Percentiles rank a stretch among this genome's conserved stretches.
Conservation (phyloP, 768 basidiomycete species). For the Suillus plorans region DNA sequence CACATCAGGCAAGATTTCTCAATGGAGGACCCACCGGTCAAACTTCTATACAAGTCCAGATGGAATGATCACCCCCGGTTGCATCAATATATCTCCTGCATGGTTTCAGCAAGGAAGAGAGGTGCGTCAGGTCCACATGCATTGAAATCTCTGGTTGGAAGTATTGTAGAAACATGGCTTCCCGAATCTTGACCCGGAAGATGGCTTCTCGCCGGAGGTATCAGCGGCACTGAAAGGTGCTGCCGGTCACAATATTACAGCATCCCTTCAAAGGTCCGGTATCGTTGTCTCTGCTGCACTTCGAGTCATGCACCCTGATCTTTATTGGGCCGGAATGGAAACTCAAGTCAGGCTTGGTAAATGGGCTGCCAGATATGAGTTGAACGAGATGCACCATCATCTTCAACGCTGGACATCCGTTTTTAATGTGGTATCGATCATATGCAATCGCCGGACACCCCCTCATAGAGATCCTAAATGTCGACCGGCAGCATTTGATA, state of each 20-base stretch:
- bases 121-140: background rate
- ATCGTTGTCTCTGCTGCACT: background rate
- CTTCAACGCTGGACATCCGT: background rate
- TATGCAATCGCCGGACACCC: background rate
- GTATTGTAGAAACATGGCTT: background rate
- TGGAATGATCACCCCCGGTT: background rate
- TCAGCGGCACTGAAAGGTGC: background rate
- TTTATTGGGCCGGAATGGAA: background rate
- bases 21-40: background rate
- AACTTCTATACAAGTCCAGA: background rate
- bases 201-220: background rate
- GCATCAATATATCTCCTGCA: background rate
- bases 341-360: background rate
- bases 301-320: background rate
- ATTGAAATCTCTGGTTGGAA: background rate
- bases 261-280: background rate
- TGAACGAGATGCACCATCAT: background rate
- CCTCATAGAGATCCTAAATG: background rate
- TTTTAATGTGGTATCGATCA: background rate
- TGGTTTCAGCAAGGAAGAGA: slow-evolving; percentile 5
- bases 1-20: background rate
- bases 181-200: background rate
- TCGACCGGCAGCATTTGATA: background rate
- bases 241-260: background rate
- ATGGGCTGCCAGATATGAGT: background rate